Base-by-base conservation (phyloP, 73 alveolate genomes). In the Effrenium voratum region DNA sequence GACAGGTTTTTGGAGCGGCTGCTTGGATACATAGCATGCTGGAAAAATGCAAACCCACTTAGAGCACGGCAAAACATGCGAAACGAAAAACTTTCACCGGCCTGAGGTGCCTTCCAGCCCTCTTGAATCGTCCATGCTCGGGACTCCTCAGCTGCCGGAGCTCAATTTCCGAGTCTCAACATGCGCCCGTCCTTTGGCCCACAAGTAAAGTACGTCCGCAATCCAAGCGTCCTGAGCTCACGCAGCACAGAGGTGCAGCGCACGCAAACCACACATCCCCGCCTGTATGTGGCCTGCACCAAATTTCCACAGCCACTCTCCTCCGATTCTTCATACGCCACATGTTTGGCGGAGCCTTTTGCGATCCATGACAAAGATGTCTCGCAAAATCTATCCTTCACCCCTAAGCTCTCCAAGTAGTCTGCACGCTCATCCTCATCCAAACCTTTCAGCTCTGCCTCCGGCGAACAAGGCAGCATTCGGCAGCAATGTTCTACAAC, bases 101-200 rank as follows among this genome's bases (percentile, higher is more conserved):
- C 99, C 93, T 88, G 57, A 13, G 99, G 99, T 0, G 99, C 99
- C 86, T 99, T 99, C 96, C 99, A 91, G 12, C 99, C 99, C 47
- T 98, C 99, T 46, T 98, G 99, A 28, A 99, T 98, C 32, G 99
- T 99, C 99, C 99, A 99, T 12, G 99, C 99, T 57, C 99, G 92
- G 2, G 98, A 94, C 96, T 90, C 97, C 97, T 90, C 32, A 5
- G 59, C 63, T 8, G 19, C 19, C 26, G 40, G 32, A 30, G 6
- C 3, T 38, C 49, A 15, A 36, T 38, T 8, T 73, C 83, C 26
- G 28, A 12, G 30, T 15, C 32, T 2, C 16, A 0, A 41, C 43
- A 43, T 19, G 5, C 8, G 8, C 44, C 63, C 88, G 34, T 66
- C 97, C 97, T 90, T 68, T 32, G 97, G 97, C n/a, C 99, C 99